These are phyloP conservation scores for Meyerozyma carpophila DNA, from an alignment of 1,139 yeast species.

Conservation along the genomic window DNA sequence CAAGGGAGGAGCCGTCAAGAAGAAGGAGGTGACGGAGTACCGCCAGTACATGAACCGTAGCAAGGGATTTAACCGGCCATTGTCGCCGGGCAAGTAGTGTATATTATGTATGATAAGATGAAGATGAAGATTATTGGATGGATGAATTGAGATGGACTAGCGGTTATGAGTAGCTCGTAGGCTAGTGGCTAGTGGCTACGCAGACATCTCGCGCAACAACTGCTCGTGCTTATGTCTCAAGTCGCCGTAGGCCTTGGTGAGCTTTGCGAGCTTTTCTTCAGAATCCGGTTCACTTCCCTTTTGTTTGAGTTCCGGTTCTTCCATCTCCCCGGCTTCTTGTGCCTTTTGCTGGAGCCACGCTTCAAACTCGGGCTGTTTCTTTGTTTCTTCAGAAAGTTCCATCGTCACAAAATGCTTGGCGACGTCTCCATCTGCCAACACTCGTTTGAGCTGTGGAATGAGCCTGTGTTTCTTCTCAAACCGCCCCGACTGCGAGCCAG, in stretches of 20 bases:
- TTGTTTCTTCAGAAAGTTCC: slow-evolving; percentile 29
- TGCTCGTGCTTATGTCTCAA: slow-evolving; percentile 59
- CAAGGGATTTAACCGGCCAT: slow-evolving; percentile 56
- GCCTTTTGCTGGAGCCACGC: slow-evolving; percentile 44
- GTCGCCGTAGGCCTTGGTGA: slow-evolving; percentile 54
- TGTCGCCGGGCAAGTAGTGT: slow-evolving; percentile 42
- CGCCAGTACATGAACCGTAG: slow-evolving; percentile 66
- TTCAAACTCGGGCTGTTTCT: slow-evolving; percentile 18
- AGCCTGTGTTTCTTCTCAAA: slow-evolving; percentile 36
- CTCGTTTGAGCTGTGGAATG: slow-evolving; percentile 58
- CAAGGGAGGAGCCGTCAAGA: slow-evolving; percentile 42
- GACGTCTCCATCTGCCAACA: slow-evolving; percentile 39
- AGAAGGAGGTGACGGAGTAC: slow-evolving; percentile 41
- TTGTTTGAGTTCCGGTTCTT: slow-evolving; percentile 6
- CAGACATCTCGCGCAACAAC: slow-evolving; percentile 30
- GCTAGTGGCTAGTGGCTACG: neutral
- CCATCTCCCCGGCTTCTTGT: slow-evolving; percentile 36
- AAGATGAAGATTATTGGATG: too few relatives aligned
- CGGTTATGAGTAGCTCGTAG: too few relatives aligned
- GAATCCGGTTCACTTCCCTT: slow-evolving; percentile 6
- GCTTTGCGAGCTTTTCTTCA: slow-evolving; percentile 42
- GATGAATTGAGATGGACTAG: too few relatives aligned
- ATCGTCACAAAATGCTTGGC: slow-evolving; percentile 46
- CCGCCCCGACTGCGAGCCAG: slow-evolving; percentile 1
- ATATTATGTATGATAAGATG: slow-evolving; percentile 1